A percentile compares a stretch with the other conserved stretches of the same genome.
These are phyloP conservation scores for Pseudonitzschia pungens DNA, from an alignment of 108 stramenopile genomes.

Conservation along the genomic window DNA sequence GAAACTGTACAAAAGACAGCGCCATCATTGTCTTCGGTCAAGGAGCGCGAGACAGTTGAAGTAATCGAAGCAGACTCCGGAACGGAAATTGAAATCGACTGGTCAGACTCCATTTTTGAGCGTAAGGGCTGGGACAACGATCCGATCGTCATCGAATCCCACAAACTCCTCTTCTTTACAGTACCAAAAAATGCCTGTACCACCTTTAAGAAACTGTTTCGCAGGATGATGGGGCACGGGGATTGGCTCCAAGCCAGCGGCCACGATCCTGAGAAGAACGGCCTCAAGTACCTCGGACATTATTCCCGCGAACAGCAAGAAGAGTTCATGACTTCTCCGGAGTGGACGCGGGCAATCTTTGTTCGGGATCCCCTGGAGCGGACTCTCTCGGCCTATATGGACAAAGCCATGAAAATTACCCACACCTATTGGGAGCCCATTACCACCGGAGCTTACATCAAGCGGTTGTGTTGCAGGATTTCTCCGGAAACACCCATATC, in stretches of 20 bases:
- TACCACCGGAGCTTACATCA: background rate
- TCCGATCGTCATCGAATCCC: conserved; percentile 50
- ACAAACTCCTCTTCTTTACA: conserved; percentile 56
- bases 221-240: conserved; percentile 39
- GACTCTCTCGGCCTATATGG: conserved; percentile 53
- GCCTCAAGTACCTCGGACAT: conserved; percentile 40
- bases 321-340: conserved; percentile 33
- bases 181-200: conserved; percentile 56
- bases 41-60: too few relatives aligned
- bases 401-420: conserved; percentile 29
- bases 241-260: conserved; percentile 36
- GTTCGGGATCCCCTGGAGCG: conserved; percentile 64
- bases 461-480: conserved; percentile 15
- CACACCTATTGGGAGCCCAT: background rate
- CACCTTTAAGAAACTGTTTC: conserved; percentile 45
- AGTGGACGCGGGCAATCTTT: conserved; percentile 60
- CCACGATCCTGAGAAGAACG: conserved; percentile 45
- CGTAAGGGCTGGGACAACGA: conserved; percentile 29
- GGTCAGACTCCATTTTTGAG: background rate
- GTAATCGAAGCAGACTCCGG: too few relatives aligned
- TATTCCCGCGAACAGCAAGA: conserved; percentile 31
- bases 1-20: too few relatives aligned
- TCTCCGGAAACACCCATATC: background rate
- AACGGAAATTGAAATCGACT: too few relatives aligned
- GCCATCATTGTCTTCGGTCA: too few relatives aligned